Base-by-base conservation (phyloP, 1,284 basidiomycete genomes). In the Jaminaea rosea region DNA sequence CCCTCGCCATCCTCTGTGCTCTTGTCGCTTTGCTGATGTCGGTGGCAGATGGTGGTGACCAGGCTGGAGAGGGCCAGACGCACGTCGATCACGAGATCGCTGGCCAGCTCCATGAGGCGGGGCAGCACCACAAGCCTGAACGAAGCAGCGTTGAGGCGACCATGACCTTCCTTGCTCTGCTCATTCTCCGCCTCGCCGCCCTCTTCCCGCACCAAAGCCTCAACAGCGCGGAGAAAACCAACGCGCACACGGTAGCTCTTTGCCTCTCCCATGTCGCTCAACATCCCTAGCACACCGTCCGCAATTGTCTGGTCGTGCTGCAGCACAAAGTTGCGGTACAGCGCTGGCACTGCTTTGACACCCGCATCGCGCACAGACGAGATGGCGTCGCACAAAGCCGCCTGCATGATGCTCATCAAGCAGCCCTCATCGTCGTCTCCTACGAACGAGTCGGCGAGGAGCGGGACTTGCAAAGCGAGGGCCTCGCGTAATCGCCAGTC, bases 401-500 rank as follows among this genome's bases (percentile, higher is more conserved):
- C 78, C 57, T 79, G 77, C 63, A 90, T 77, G 52, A 87, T 76
- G 37, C 69, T 66, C 1, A 72, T 67, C n/a, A 72, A 50, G 36
- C 60, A 65, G 21, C 65, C 66, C n/a, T 70, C 67, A 31, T 73
- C 71, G 49, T 73, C 64, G 46, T 60, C 48, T 75, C 72, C 34
- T 63, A 71, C 49, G 70, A 76, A 52, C 59, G 73, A 52, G 46
- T 56, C 59, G 8, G 79, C 77, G 41, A 88, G 76, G 11, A 72
- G 73, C 0, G 77, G 78, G 31, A 88, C 74, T 52, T 80, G 78
- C 56, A 80, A 78, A 17, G 84, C 82, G 49, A 88, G 75, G 19
- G 77, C 77, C 67, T 92, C 87, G 24, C 91, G 79, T 60, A 90
- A 83, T 50, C 87, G 79, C 92, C 92, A 97, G n/a, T 83, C 82